Conservation (phyloP, 1,139 yeast species). For the Zhuliangozyma blackwelliae region DNA sequence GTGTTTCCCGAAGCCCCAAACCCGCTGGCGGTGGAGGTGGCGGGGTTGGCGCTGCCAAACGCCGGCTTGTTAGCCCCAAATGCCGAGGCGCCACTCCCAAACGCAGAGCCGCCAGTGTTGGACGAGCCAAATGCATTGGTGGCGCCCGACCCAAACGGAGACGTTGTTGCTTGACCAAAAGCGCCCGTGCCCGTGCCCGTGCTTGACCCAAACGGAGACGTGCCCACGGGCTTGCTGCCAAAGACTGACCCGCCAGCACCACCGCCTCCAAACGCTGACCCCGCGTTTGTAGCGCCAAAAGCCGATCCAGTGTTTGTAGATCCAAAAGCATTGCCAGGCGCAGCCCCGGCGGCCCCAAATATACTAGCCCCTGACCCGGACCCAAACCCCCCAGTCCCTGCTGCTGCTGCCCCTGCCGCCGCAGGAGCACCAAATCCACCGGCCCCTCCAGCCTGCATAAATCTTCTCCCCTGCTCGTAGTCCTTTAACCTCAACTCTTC, state of each 20-base stretch:
- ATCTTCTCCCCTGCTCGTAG: constrained; percentile 70
- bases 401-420: constrained; percentile 10
- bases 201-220: constrained; percentile 9
- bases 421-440: constrained; percentile 22
- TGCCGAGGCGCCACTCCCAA: constrained; percentile 15
- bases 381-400: constrained; percentile 13
- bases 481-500: constrained; percentile 91
- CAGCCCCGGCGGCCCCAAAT: not conserved
- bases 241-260: constrained; percentile 3
- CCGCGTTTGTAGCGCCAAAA: constrained; percentile 18
- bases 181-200: constrained; percentile 7
- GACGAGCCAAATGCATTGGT: constrained; percentile 9
- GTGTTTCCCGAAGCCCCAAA: constrained; percentile 10
- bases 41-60: constrained; percentile 7
- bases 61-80: constrained; percentile 17
- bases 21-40: constrained; percentile 4
- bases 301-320: constrained; percentile 12
- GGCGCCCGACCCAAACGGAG: constrained; percentile 13
- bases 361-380: too few species aligned
- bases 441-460: constrained; percentile 34
- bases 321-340: constrained; percentile 20
- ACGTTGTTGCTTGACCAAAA: constrained; percentile 14
- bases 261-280: constrained; percentile 12
- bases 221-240: constrained; percentile 14
- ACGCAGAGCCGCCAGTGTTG: constrained; percentile 11